Base-by-base conservation (phyloP, 495 filamentous ascomycete species). In the Penicillium flavigenum region DNA sequence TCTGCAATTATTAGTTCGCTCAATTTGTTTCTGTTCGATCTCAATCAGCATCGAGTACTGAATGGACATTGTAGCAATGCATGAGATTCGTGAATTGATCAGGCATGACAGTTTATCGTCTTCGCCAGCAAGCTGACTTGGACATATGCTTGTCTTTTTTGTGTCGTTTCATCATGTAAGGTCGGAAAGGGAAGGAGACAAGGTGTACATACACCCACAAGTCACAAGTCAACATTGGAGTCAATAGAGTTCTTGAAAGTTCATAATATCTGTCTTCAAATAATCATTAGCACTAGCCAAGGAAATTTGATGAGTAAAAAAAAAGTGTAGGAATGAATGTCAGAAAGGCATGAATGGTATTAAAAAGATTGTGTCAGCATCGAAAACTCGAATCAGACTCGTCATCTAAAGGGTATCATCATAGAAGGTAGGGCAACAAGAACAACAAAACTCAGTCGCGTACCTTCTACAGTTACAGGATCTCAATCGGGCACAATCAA, bases 321-420 rank as follows among this genome's bases (percentile, higher is more conserved):
- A 22, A 22, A 22, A 22, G 22, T 19, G 51, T 9, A 53, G 59
- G 32, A 47, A 50, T 50, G 29, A 44, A 58, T 66, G 59, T 82
- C 79, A 81, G 79, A 71, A 71, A 77, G 63, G 80, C 79, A 83
- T 83, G 80, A 83, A 83, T 83, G 80, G 80, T 81, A 76, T 69
- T 69, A 70, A 70, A 72, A 75, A 78, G 63, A 60, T 71, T 72
- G 71, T 82, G 77, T 83, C 80, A 75, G 77, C 80, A 83, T 81
- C 73, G 80, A 79, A 69, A 80, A 83, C 73, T 79, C 80, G 73
- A 74, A 83, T 83, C 78, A 80, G 80, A 83, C 80, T 83, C 80
- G 80, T 83, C 80, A 83, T 83, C 80, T 83, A 81, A 55, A 61
- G 66, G 71, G 54, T 63, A 73, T 80, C 79, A 82, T 82, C 79